Conservation (phyloP, 306 rosid genomes). For the Rosa rugosa region DNA sequence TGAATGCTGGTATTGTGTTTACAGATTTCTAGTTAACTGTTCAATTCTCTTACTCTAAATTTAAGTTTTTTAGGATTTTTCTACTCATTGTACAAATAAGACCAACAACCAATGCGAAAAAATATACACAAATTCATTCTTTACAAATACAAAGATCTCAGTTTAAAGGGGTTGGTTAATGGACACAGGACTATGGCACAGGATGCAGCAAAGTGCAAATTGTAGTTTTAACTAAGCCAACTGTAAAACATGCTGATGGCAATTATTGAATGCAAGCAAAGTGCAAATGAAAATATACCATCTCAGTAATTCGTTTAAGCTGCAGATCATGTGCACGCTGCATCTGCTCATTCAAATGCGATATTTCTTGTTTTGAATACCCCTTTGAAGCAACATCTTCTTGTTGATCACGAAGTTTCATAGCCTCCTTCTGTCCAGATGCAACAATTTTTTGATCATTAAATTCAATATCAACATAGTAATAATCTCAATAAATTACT, state of each 20-base stretch:
- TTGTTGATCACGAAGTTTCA: constrained; percentile 50
- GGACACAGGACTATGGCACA: not conserved
- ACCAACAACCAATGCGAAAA: not conserved
- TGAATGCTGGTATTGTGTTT: not conserved
- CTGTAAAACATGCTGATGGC: not conserved
- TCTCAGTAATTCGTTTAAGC: constrained; percentile 73
- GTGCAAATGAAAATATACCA: constrained; percentile 47
- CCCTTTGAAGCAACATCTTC: constrained; percentile 55
- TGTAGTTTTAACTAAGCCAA: not conserved
- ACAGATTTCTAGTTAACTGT: not conserved
- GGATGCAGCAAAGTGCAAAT: not conserved
- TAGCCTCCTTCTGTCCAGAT: constrained; percentile 63
- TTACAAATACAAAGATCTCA: not conserved
- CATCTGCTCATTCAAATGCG: constrained; percentile 53
- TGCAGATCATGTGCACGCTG: constrained; percentile 60
- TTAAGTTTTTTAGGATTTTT: not conserved
- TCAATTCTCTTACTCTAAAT: not conserved
- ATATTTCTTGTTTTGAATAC: constrained; percentile 43
- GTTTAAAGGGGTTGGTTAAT: not conserved
- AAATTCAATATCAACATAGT: not conserved
- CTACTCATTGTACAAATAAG: not conserved
- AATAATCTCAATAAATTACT: not conserved
- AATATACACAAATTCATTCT: not conserved
- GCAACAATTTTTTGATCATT: constrained; percentile 18
- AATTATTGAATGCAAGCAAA: not conserved